Conservation (phyloP, 371 early-diverging fungal genomes). For the Funneliformis caledonium region DNA sequence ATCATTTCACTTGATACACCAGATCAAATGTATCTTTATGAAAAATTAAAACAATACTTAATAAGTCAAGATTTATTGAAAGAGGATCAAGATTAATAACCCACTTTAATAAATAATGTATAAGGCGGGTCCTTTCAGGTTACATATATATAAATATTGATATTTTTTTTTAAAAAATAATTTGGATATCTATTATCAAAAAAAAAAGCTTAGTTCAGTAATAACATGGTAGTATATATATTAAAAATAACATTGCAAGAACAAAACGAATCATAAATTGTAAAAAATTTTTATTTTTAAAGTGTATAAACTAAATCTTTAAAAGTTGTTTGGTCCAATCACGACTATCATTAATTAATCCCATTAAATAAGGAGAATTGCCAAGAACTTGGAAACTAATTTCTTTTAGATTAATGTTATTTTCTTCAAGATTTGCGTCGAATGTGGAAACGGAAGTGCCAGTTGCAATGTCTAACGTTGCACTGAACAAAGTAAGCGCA, state of each 20-base stretch:
- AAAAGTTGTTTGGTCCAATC: conserved; percentile 13
- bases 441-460: too few species aligned
- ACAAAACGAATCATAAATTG: too few species aligned
- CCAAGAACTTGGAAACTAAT: conserved; percentile 24
- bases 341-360: conserved; percentile 32
- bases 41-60: conserved; percentile 61
- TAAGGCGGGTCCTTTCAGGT: too few species aligned
- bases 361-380: conserved; percentile 34
- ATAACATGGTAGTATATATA: too few species aligned
- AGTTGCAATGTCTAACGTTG: conserved; percentile 14
- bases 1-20: conserved; percentile 55
- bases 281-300: too few species aligned
- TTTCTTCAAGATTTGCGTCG: background rate
- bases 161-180: too few species aligned
- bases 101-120: too few species aligned
- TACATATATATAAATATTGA: too few species aligned
- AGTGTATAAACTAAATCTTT: background rate
- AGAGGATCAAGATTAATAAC: conserved; percentile 28
- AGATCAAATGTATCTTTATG: conserved; percentile 65
- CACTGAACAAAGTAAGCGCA: conserved; percentile 31
- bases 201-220: too few species aligned
- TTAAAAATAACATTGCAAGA: too few species aligned
- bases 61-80: conserved; percentile 61
- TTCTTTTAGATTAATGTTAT: background rate
- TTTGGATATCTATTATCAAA: too few species aligned